Base-by-base conservation (phyloP, 225 moss, liverwort and hornwort species). In the Pseudisothecium myosuroides region DNA sequence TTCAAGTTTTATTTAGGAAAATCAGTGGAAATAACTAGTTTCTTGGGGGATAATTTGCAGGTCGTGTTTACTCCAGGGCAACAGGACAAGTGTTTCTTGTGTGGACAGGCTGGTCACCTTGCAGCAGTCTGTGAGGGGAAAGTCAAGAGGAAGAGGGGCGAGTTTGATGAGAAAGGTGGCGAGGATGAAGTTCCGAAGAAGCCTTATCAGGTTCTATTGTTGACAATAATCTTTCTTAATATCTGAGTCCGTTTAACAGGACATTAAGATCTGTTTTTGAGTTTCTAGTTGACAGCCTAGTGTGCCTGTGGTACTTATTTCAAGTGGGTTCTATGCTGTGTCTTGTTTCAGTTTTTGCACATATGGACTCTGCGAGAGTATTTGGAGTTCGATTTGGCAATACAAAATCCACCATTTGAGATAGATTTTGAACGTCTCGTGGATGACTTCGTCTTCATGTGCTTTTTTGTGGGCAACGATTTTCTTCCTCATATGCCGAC, bases 401-500 rank as follows among this genome's bases (percentile, higher is more conserved):
- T 99, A 58, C 95, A 90, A 17, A 94, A 95, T 93, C 93, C 95
- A 56, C 96, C 96, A 79, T 96, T 94, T 87, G 96, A 96, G 88
- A 91, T 99, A 65, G 99, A 99, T 56, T 99, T 97, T 89, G 99
- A 99, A 92, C 96, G 96, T 89, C 92, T 97, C 56, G 95, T 99
- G 80, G 99, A 99, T 79, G 99, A 99, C 88, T 99, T 99, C 78
- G 99, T 99, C 79, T 99, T 99, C 92, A 99, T 99, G 99, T 99
- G 97, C 84, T 99, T 99, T 91, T 99, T 99, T 83, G 99, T 99
- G 76, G 98, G 98, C 61, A 99, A 99, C 88, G 98, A 99, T 90
- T 99, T 99, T 90, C 95, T 99, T 59, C 99, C 99, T 69, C 99
- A 99, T 89, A 99, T 99, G 99, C 99, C 99, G 86, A 99, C 97